Percentiles rank a stretch among this genome's conserved stretches.
Evolutionary conservation across 176 grass and related monocot species (phyloP).

Genomic region (Microstegium vimineum): DNA sequence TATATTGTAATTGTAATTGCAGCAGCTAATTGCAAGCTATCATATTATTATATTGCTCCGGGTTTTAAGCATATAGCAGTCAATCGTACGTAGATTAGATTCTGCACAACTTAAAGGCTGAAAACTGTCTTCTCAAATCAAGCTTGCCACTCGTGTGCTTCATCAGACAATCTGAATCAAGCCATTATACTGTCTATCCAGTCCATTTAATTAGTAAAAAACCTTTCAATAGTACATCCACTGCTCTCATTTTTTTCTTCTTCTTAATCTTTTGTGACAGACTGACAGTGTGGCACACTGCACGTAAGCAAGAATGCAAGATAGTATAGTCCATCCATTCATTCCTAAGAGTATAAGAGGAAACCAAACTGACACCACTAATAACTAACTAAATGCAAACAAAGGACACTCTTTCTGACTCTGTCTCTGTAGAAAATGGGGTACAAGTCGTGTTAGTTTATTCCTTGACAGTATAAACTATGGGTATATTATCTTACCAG

Average conservation of each 20-base stretch:
- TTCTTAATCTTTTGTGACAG: no score
- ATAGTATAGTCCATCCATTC: not conserved
- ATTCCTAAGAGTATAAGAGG: not conserved
- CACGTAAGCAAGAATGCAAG: no score
- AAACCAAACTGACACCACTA: not conserved
- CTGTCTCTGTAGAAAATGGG: not conserved
- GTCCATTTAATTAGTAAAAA: not conserved
- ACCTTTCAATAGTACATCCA: not conserved
- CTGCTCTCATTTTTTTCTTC: not conserved
- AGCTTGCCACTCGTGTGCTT: not conserved
- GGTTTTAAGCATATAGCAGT: not conserved
- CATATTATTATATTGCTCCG: not conserved
- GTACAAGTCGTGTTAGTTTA: not conserved
- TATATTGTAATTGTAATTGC: not conserved
- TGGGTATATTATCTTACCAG: not conserved
- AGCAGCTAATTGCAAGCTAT: constrained; percentile 20
- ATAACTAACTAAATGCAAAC: not conserved
- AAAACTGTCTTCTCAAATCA: not conserved
- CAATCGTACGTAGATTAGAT: constrained; percentile 25
- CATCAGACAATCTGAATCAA: not conserved
- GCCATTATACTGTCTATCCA: not conserved
- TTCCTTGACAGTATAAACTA: not conserved
- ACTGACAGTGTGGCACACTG: not conserved
- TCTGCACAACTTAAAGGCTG: not conserved
- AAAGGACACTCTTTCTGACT: not conserved